Evolutionary conservation across 179 eudicot species (phyloP), one percentile per base, ranked within the genome.

Genomic region (Drosera spatulata): DNA sequence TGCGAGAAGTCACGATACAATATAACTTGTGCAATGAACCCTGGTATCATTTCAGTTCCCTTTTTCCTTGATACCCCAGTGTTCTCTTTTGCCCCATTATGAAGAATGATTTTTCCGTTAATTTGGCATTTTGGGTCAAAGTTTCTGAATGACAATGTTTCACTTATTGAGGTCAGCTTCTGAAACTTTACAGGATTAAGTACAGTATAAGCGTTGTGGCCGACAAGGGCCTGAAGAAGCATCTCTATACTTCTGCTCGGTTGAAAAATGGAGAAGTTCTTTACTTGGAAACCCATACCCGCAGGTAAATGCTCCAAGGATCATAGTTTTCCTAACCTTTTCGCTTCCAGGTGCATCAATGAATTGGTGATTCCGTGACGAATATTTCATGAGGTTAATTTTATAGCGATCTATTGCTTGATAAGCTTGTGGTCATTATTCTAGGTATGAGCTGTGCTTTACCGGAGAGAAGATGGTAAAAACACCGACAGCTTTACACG

Each of bases 11-110:
- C 66, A 93, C 99, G 39, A 79, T 93, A 58, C 99, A 89, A 69
- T 93, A 89, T 75, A 93, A 93, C 72, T 85, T 93, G 45, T 93
- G 95, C 80, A 86, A 82, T 71, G 99, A 93, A 68, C 99, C 99
- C 51, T 93, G 99, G 99, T 93, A 64, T 47, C 6, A 37, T 33
- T 56, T 6, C 41, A 22, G 33, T 22, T 22, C 46, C 6, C 42
- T 13, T 11, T 39, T 5, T 54, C 58, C 41, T 61, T 41, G 13
- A 40, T 2, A 39, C 33, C 41, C 22, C 7, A 51, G 7, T 43
- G 50, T 22, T 22, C 33, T 22, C 33, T 22, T 22, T 22, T 22
- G 33, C 33, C 33, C 33, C 33, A 22, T 22, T 22, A 22, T 22
- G 33, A 22, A 22, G 33, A 22, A 22, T 22, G 33, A 22, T 22